Conservation (phyloP, 495 filamentous ascomycete species). For the Mytilinidion resinicola region DNA sequence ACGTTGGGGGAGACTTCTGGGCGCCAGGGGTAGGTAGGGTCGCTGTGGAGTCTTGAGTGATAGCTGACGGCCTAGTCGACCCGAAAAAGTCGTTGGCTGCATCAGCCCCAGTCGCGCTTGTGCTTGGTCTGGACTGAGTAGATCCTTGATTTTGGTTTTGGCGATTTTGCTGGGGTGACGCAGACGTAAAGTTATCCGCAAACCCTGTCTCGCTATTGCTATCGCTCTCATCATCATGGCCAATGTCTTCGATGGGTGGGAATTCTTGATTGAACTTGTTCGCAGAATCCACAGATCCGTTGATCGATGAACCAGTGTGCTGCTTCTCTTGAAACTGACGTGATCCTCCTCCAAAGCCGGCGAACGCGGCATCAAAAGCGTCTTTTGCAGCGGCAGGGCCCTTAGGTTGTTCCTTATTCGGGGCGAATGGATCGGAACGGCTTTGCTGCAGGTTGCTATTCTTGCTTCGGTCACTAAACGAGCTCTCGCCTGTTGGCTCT, state of each 20-base stretch:
- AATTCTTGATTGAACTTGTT: constrained; percentile 65
- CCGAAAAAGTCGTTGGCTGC: background rate
- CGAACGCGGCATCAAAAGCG: constrained; percentile 71
- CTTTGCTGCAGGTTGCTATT: constrained; percentile 19
- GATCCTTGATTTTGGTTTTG: constrained; percentile 14
- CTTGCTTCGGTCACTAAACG: constrained; percentile 37
- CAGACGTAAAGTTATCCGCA: constrained; percentile 82
- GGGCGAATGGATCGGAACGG: constrained; percentile 48
- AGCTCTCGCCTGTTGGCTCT: constrained; percentile 47
- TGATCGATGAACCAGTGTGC: constrained; percentile 8
- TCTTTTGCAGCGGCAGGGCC: constrained; percentile 54
- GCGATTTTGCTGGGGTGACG: constrained; percentile 50
- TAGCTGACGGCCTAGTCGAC: constrained; percentile 11
- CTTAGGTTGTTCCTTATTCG: constrained; percentile 47
- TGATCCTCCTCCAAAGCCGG: constrained; percentile 49
- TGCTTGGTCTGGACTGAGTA: constrained; percentile 21
- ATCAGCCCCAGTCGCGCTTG: constrained; percentile 9
- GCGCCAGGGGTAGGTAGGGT: constrained; percentile 49
- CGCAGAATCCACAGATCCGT: constrained; percentile 10
- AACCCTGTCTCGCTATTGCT: constrained; percentile 79
- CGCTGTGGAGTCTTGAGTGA: constrained; percentile 24
- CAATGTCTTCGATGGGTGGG: constrained; percentile 84
- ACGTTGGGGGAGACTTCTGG: constrained; percentile 60
- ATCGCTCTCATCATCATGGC: constrained; percentile 65
- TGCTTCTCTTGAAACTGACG: constrained; percentile 32